Base-by-base conservation (phyloP, 371 early-diverging fungal genomes). In the Lichtheimia hyalospora region DNA sequence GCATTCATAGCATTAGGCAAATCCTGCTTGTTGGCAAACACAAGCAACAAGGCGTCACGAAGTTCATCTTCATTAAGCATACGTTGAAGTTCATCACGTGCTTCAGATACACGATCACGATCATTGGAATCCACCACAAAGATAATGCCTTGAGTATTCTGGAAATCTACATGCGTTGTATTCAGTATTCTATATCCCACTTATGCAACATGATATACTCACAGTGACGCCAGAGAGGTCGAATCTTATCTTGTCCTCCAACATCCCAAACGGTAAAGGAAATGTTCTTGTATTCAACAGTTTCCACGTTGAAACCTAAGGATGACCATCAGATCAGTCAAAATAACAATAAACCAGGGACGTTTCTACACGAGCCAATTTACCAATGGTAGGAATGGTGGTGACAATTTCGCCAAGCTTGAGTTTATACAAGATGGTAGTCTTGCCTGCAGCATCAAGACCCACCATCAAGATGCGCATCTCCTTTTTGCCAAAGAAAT, bases 381-480 rank as follows among this genome's bases (percentile, higher is more conserved):
- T 76, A 79, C 80, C 80, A 56, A 79, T 79, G 82, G 88, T 98
- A 23, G 98, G 98, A 65, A 98, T 96, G 41, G 98, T 97, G 25
- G 96, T 92, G 43, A 97, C 95, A 27, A 96, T 94, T 79, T 98
- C 97, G 62, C 96, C 97, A 55, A 92, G 79, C 82, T 93, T 77
- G 53, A 80, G 70, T 68, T 77, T 85, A 73, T 93, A 97, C 68
- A 97, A 83, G 75, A 99, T 95, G 68, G 99, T 97, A 15, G 99
- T 99, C 79, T 99, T 99, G 67, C 99, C 99, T 16, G 99, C 98
- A 15, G 94, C 96, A 82, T 96, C 96, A 52, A 96, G 85, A 49
- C 98, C 99, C 18, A 99, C 89, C 74, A 99, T 96, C 56, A 99
- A 83, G 64, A 99, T 97, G 63, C 97, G 93, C 66, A 96, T 91